Evolutionary conservation across 2,329 filamentous ascomycete genomes (phyloP).

Genomic region (Fusarium torulosum): DNA sequence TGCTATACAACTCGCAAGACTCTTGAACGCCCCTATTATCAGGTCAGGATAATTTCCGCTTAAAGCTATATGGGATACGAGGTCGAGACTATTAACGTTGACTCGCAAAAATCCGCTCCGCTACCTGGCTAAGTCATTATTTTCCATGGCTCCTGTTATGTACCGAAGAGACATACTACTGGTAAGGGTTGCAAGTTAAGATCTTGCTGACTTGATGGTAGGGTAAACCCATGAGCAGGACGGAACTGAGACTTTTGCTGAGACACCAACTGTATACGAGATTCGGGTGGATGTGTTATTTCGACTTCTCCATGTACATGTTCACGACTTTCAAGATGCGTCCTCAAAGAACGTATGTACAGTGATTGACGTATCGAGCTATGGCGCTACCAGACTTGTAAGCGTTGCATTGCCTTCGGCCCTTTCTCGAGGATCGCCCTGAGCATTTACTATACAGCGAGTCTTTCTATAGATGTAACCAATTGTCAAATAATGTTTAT

Average conservation of each 20-base stretch:
- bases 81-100: neutral
- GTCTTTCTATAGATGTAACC: neutral
- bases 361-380: neutral
- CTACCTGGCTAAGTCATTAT: neutral
- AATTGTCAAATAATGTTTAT: conserved; percentile 6
- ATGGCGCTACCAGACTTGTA: neutral
- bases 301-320: neutral
- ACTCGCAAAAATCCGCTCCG: neutral
- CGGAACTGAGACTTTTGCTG: neutral
- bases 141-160: neutral
- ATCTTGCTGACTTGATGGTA: conserved; percentile 33
- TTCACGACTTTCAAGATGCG: neutral
- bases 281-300: neutral
- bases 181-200: conserved; percentile 38
- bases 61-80: conserved; percentile 1
- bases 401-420: neutral
- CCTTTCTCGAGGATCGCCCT: neutral
- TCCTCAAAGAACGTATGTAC: neutral
- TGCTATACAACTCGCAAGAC: conserved; percentile 41
- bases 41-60: conserved; percentile 4
- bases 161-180: conserved; percentile 1
- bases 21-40: conserved; percentile 23
- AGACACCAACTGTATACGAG: neutral
- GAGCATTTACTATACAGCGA: neutral
- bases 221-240: conserved; percentile 11